Conservation (phyloP, 1,284 basidiomycete genomes). For the Sanguinoderma infundibulare region DNA sequence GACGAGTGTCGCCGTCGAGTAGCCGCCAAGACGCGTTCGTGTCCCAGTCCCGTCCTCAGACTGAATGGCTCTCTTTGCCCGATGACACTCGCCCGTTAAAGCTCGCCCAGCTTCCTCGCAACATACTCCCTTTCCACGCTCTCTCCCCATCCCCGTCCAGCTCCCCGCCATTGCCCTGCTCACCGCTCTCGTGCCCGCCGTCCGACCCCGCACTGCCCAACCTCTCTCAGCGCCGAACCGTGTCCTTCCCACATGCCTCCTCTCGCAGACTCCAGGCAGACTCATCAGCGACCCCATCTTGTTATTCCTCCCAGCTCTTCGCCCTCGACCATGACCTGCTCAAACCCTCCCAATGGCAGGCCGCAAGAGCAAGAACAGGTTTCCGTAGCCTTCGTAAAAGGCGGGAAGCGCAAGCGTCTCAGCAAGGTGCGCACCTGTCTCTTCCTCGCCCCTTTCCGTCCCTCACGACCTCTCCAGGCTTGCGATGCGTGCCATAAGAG, state of each 20-base stretch:
- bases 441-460: neutral
- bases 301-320: neutral
- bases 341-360: slow-evolving; percentile 2
- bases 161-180: neutral
- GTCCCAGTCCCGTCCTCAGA: slow-evolving; percentile 9
- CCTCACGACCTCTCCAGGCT: slow-evolving; percentile 48
- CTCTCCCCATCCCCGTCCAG: slow-evolving; percentile 1
- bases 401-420: slow-evolving; percentile 42
- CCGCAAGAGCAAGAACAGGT: slow-evolving; percentile 20
- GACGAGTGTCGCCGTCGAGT: slow-evolving; percentile 1
- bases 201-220: neutral
- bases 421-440: slow-evolving; percentile 53
- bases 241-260: neutral
- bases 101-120: slow-evolving; percentile 4
- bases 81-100: slow-evolving; percentile 14
- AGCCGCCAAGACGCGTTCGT: slow-evolving; percentile 4
- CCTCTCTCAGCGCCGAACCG: neutral
- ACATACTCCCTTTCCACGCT: slow-evolving; percentile 10
- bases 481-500: slow-evolving; percentile 84
- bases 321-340: neutral
- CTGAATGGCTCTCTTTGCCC: slow-evolving; percentile 3
- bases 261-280: slow-evolving; percentile 1
- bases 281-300: neutral
- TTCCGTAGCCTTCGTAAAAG: slow-evolving; percentile 40
- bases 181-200: neutral